Conservation (phyloP, 148 eudicot genomes). For the Salicornia ramosissima region DNA sequence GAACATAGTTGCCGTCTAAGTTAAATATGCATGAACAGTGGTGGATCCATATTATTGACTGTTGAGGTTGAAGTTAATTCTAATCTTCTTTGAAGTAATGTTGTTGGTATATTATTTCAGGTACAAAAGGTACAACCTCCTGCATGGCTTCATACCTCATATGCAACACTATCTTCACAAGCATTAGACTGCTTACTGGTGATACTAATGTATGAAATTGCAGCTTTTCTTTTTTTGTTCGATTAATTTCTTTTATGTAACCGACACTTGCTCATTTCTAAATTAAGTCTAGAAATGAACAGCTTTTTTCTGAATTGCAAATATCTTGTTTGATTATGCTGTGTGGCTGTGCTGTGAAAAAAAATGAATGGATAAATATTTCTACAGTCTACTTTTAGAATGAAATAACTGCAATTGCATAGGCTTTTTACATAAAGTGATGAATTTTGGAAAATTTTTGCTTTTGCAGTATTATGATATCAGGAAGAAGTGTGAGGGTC, state of each 20-base stretch:
- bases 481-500: slow-evolving; percentile 82
- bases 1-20: too few species aligned
- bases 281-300: neutral
- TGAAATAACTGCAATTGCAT: neutral
- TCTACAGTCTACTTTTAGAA: neutral
- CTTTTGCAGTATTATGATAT: slow-evolving; percentile 81
- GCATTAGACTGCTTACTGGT: slow-evolving; percentile 58
- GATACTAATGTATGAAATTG: slow-evolving; percentile 53
- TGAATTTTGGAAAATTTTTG: neutral
- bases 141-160: slow-evolving; percentile 64
- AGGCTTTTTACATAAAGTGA: neutral
- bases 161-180: slow-evolving; percentile 64
- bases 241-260: slow-evolving; percentile 6
- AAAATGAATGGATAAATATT: neutral
- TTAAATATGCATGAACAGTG: too few species aligned
- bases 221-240: neutral
- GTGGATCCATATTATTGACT: too few species aligned
- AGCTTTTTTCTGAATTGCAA: too few species aligned
- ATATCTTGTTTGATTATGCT: too few species aligned
- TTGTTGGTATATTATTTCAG: slow-evolving; percentile 31
- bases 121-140: slow-evolving; percentile 74
- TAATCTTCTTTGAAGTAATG: neutral
- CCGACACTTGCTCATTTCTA: neutral
- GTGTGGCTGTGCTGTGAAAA: neutral
- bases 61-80: neutral